phyloP scores from a whole-genome alignment of 345 rosid species.

The Citrus sp. region DNA sequence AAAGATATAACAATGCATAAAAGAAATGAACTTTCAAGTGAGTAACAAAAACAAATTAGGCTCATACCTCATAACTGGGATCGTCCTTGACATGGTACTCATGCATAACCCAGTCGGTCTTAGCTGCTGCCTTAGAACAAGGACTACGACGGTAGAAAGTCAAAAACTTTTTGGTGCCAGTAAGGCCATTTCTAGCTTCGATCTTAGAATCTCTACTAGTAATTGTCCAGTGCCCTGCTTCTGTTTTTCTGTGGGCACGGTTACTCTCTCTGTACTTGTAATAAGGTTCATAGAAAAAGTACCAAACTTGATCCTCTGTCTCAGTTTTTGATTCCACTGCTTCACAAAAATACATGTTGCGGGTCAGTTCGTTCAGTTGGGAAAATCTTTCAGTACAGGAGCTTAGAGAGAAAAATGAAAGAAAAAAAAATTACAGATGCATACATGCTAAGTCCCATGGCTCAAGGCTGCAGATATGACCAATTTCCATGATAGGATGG shows the following conservation, averaged over 20 bases:
- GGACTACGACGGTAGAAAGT: not conserved
- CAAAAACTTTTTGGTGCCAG: not conserved
- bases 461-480: constrained; percentile 15
- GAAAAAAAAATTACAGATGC: not conserved
- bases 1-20: too few relatives aligned
- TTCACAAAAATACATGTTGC: not conserved
- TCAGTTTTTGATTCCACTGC: not conserved
- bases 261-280: constrained; percentile 6
- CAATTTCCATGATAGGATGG: not conserved
- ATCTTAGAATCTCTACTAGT: constrained; percentile 25
- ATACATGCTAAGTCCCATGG: constrained; percentile 35
- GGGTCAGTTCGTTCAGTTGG: not conserved
- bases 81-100: not conserved
- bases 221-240: constrained; percentile 36
- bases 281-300: constrained; percentile 25
- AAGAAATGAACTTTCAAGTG: too few relatives aligned
- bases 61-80: not conserved
- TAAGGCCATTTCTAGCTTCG: not conserved
- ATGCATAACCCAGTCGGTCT: not conserved
- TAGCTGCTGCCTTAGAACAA: not conserved
- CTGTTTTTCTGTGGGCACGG: constrained; percentile 23
- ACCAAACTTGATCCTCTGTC: constrained; percentile 28
- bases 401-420: not conserved
- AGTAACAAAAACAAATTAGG: too few relatives aligned
- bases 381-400: not conserved